Conservation (phyloP, 2,329 filamentous ascomycete species). For the Colletotrichum orbiculare region DNA sequence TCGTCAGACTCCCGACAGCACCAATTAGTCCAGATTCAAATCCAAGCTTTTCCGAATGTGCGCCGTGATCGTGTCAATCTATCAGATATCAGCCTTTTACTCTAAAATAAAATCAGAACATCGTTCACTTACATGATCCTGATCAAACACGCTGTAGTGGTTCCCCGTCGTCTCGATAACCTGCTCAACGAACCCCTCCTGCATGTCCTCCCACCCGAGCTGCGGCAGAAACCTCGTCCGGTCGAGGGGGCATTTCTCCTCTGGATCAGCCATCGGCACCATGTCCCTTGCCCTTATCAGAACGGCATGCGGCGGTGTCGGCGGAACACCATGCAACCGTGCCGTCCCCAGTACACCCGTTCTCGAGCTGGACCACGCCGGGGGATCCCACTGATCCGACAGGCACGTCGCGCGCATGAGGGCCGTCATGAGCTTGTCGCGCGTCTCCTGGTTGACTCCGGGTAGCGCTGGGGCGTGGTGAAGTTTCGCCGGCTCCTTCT, state of each 20-base stretch:
- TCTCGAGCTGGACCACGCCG: slow-evolving; percentile 7
- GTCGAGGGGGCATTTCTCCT: slow-evolving; percentile 24
- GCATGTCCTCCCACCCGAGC: slow-evolving; percentile 30
- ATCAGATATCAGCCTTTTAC: neutral
- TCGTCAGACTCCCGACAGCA: too few species aligned
- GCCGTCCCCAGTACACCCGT: slow-evolving; percentile 10
- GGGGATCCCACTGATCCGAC: slow-evolving; percentile 26
- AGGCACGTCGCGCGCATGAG: slow-evolving; percentile 30
- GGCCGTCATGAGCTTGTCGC: slow-evolving; percentile 28
- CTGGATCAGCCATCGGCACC: slow-evolving; percentile 29
- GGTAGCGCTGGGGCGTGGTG: slow-evolving; percentile 22
- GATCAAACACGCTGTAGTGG: slow-evolving; percentile 28
- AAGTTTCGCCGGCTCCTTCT: slow-evolving; percentile 27
- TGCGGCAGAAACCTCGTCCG: slow-evolving; percentile 26
- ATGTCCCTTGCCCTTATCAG: slow-evolving; percentile 24
- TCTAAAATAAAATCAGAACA: fast-evolving
- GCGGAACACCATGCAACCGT: slow-evolving; percentile 7
- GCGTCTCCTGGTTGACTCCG: slow-evolving; percentile 17
- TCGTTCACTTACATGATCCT: slow-evolving; percentile 9
- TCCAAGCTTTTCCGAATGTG: slow-evolving; percentile 17
- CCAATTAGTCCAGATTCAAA: slow-evolving; percentile 4
- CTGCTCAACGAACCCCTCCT: slow-evolving; percentile 24
- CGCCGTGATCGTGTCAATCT: slow-evolving; percentile 23
- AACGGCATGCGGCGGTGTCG: slow-evolving; percentile 15
- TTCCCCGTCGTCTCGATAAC: slow-evolving; percentile 29